Evolutionary conservation across 805 yeast species (phyloP), one percentile per base, ranked within the genome.

Genomic region (Candida patagonica): DNA sequence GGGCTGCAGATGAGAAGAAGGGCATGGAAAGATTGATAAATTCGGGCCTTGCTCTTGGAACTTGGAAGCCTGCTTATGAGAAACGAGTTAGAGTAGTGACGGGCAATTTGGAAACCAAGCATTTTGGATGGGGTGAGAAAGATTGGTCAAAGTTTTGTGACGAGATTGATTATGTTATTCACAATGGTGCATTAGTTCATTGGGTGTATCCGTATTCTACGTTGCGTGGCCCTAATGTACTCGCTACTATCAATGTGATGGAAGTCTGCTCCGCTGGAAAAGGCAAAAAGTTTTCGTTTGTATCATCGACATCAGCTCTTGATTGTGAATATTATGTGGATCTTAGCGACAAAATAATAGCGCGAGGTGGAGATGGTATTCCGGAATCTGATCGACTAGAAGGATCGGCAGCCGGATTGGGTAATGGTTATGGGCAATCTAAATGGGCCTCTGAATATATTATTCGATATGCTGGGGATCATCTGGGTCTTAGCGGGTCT

Each of bases 141-240:
- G 63, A 66, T 24, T 92, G 95, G 94, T 32, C 49, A 1, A 36
- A 53, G 6, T 70, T 92, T 43, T 64, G 76, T 7, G 60, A 72
- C 12, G 62, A 66, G 1, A 67, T 89, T 42, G 98, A 94, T 60
- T 79, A 80, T 3, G 78, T 92, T 38, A 74, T 92, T 46, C 99
- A 92, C 61, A 92, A 92, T 52, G 98, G 97, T 67, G 99, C 99
- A 13, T 69, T 88, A 46, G 99, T 92, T 27, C 98, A 92, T 61
- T 92, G 99, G 99, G 96, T 88, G 2, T 92, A 83, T 60, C 97
- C 98, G 21, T 92, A 92, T 63, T 65, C 80, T 35, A 84, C 83
- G 49, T 68, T 92, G 54, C 76, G 97, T 52, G 95, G 85, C 49
- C 92, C 97, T 25, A 92, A 92, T 56, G 98, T 94, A 24, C 65